phyloP scores from a whole-genome alignment of 768 basidiomycete species.

The Podaxis sp. region DNA sequence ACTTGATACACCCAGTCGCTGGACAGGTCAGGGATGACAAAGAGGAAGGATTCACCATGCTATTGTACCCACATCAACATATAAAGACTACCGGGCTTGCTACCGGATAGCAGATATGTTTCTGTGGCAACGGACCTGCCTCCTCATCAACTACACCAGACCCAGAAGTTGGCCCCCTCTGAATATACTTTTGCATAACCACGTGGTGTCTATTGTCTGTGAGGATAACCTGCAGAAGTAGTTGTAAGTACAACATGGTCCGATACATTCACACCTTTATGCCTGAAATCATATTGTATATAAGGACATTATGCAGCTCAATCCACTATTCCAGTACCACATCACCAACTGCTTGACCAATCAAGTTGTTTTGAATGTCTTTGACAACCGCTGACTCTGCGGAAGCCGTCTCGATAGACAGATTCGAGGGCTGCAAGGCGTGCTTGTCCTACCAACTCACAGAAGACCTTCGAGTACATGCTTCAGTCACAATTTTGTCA shows the following conservation, averaged over 20 bases:
- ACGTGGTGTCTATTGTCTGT: slow-evolving; percentile 83
- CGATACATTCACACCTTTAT: slow-evolving; percentile 95
- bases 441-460: too few relatives aligned
- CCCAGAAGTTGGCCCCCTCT: slow-evolving; percentile 51
- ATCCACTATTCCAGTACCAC: too few relatives aligned
- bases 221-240: slow-evolving; percentile 81
- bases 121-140: slow-evolving; percentile 1
- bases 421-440: too few relatives aligned
- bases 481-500: too few relatives aligned
- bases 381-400: slow-evolving; percentile 99
- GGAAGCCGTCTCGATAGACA: slow-evolving; percentile 90
- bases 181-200: slow-evolving; percentile 85
- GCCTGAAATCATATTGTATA: slow-evolving; percentile 96
- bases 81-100: slow-evolving; percentile 87
- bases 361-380: slow-evolving; percentile 89
- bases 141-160: neutral
- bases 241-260: slow-evolving; percentile 86
- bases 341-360: slow-evolving; percentile 95
- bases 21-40: slow-evolving; percentile 57
- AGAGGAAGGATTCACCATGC: slow-evolving; percentile 91
- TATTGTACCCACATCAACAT: slow-evolving; percentile 89
- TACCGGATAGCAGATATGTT: slow-evolving; percentile 36
- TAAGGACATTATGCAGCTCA: slow-evolving; percentile 99
- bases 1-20: slow-evolving; percentile 85
- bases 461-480: too few relatives aligned